Percentiles rank a stretch among this genome's conserved stretches.
Evolutionary conservation across 768 basidiomycete species (phyloP).

Genomic region (Lentinula edodes): DNA sequence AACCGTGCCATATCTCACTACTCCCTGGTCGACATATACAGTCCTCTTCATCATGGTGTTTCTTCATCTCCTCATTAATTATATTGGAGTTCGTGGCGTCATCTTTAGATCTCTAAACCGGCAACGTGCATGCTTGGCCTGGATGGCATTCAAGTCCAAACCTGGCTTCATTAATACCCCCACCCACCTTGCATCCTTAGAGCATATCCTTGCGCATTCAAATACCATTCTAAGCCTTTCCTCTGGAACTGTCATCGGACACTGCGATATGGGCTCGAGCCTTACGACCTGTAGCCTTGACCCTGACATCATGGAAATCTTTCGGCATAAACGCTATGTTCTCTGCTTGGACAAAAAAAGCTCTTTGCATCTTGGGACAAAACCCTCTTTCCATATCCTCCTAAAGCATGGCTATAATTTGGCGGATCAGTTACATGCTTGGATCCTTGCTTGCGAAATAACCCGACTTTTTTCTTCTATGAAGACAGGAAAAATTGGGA

Average conservation of each 20-base stretch:
- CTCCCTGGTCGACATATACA: conserved; percentile 41
- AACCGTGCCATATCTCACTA: conserved; percentile 52
- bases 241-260: conserved; percentile 32
- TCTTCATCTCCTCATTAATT: conserved; percentile 54
- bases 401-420: conserved; percentile 45
- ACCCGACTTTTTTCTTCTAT: conserved; percentile 17
- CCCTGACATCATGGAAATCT: conserved; percentile 31
- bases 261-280: conserved; percentile 46
- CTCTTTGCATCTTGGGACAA: neutral
- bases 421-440: conserved; percentile 51
- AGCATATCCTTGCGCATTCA: conserved; percentile 38
- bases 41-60: conserved; percentile 45
- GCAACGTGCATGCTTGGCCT: conserved; percentile 51
- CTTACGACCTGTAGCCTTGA: conserved; percentile 27
- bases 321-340: conserved; percentile 42
- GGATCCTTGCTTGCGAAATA: conserved; percentile 40
- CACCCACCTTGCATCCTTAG: conserved; percentile 30
- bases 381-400: conserved; percentile 33
- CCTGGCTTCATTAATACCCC: conserved; percentile 24
- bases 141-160: conserved; percentile 31
- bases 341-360: conserved; percentile 39
- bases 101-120: conserved; percentile 53
- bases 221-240: conserved; percentile 30
- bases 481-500: neutral
- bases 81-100: conserved; percentile 53